These are phyloP conservation scores for Blepharisma japonicum DNA, from an alignment of 73 alveolate genomes.

Conservation along the genomic window DNA sequence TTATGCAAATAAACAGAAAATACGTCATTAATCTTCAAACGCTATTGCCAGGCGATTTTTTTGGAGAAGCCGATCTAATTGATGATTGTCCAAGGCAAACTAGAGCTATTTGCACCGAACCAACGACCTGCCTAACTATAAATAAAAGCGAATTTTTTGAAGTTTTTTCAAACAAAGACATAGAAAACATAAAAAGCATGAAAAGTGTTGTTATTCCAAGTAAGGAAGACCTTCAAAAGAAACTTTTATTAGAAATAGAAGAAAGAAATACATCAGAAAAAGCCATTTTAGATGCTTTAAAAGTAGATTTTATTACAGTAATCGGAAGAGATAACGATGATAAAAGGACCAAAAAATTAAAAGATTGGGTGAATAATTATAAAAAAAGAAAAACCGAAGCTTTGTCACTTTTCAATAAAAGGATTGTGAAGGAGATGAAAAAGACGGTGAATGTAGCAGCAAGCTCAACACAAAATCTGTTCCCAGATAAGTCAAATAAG, in stretches of 20 bases:
- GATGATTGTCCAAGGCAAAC: background rate
- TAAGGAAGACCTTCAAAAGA: background rate
- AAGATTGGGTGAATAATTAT: background rate
- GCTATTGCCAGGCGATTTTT: slow-evolving; percentile 19
- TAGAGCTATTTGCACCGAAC: background rate
- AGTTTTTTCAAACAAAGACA: slow-evolving; percentile 1
- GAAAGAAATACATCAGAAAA: background rate
- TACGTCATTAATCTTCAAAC: background rate
- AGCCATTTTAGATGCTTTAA: background rate
- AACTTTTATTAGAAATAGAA: background rate
- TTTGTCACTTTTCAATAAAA: background rate
- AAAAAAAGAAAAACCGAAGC: background rate
- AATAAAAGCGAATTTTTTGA: slow-evolving; percentile 1
- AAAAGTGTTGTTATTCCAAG: background rate
- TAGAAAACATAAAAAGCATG: background rate
- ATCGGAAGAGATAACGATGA: background rate
- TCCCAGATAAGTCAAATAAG: too few species aligned
- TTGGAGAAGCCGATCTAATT: background rate
- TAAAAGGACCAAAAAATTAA: background rate
- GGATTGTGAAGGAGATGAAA: slow-evolving; percentile 11
- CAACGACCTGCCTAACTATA: background rate
- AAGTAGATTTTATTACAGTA: background rate
- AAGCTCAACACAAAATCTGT: too few species aligned
- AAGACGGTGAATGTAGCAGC: background rate
- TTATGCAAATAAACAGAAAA: background rate